Evolutionary conservation across 2,329 filamentous ascomycete species (phyloP).

Genomic region (Scopulariopsis brevicaulis): DNA sequence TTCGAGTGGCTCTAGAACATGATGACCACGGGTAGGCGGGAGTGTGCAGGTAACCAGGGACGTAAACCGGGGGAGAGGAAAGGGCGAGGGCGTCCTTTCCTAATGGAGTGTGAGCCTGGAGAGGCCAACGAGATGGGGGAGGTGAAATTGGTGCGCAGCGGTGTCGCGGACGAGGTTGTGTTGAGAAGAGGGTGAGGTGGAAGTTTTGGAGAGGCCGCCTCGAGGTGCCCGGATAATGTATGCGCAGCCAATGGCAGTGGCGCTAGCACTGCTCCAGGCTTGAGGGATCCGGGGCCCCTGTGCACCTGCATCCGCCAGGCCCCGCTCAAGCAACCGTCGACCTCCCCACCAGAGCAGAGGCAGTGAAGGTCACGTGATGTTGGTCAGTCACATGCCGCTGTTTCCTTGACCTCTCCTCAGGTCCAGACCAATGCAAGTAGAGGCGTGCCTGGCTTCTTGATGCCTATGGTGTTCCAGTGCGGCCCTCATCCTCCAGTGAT

Average conservation of each 20-base stretch:
- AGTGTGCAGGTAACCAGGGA: conserved; percentile 3
- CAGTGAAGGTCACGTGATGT: background rate
- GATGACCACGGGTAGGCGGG: conserved; percentile 5
- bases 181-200: conserved; percentile 9
- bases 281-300: background rate
- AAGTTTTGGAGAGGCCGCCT: conserved; percentile 2
- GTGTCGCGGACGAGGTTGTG: background rate
- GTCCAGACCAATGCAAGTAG: no score
- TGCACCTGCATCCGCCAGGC: background rate
- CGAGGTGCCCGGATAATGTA: background rate
- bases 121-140: background rate
- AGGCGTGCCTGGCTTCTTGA: no score
- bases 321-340: background rate
- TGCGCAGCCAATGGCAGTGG: background rate
- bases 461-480: no score
- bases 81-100: conserved; percentile 1
- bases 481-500: no score
- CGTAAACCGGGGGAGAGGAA: conserved; percentile 2
- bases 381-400: background rate
- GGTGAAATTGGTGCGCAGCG: background rate
- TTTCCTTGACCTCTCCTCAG: background rate
- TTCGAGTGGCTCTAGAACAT: conserved; percentile 5
- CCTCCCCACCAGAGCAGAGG: background rate
- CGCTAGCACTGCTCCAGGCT: background rate
- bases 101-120: background rate